A percentile compares a stretch with the other conserved stretches of the same genome.
These are phyloP conservation scores for Fusarium kyushuense DNA, from an alignment of 2,329 filamentous ascomycete species.

Conservation along the genomic window DNA sequence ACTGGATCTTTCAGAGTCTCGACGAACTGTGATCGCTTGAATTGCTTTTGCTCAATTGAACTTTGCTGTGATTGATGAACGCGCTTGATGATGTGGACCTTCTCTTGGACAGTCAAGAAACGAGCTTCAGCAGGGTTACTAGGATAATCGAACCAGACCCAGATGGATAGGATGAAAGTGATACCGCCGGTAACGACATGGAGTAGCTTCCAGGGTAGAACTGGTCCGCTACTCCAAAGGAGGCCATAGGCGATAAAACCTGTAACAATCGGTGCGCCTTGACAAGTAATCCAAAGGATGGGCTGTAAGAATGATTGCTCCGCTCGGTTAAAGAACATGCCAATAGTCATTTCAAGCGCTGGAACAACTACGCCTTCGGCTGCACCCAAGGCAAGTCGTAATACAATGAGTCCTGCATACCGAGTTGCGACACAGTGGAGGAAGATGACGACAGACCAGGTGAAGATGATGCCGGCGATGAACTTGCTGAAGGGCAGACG, in stretches of 20 bases:
- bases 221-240: neutral
- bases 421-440: neutral
- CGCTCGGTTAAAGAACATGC: neutral
- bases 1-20: conserved; percentile 47
- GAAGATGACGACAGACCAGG: neutral
- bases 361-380: neutral
- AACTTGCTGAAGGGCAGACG: neutral
- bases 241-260: neutral
- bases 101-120: neutral
- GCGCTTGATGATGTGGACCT: neutral
- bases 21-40: neutral
- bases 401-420: neutral
- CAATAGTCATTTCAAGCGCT: neutral
- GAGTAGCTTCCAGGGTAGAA: neutral
- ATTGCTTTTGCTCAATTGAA: neutral
- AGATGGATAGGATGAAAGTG: neutral
- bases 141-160: neutral
- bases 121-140: neutral
- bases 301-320: neutral
- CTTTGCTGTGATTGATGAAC: neutral
- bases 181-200: neutral
- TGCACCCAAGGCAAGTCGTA: neutral
- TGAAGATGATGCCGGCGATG: neutral
- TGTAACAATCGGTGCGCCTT: neutral
- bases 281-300: neutral